Percentiles rank a stretch among this genome's conserved stretches.
These are phyloP conservation scores for Athelia sp. DNA, from an alignment of 1,284 basidiomycete genomes.

Conservation along the genomic window DNA sequence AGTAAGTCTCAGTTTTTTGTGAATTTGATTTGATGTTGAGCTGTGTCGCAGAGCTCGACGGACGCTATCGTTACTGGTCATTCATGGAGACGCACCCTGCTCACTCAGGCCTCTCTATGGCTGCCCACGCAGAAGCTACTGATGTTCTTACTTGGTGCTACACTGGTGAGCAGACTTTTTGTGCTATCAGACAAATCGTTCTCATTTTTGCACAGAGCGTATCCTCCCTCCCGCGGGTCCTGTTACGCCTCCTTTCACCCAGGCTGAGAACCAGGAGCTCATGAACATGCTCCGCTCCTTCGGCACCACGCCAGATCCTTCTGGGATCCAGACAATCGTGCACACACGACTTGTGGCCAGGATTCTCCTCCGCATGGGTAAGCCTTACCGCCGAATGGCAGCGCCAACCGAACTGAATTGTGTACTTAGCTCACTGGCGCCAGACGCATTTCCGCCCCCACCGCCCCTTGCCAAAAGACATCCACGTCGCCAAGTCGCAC, in stretches of 20 bases:
- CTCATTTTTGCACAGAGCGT: constrained; percentile 39
- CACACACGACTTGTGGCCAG: constrained; percentile 66
- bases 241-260: constrained; percentile 59
- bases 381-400: neutral
- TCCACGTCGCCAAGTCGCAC: constrained; percentile 22
- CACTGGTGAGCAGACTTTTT: constrained; percentile 44
- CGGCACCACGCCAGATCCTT: constrained; percentile 25
- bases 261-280: constrained; percentile 69
- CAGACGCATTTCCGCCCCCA: constrained; percentile 61
- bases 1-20: constrained; percentile 35
- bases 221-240: constrained; percentile 53
- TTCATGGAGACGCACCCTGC: constrained; percentile 73
- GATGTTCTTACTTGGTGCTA: constrained; percentile 73
- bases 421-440: constrained; percentile 61
- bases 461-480: constrained; percentile 54
- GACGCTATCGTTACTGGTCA: constrained; percentile 72
- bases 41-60: constrained; percentile 46
- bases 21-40: constrained; percentile 11
- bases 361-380: constrained; percentile 62
- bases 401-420: neutral
- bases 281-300: constrained; percentile 49
- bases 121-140: constrained; percentile 57
- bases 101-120: constrained; percentile 46
- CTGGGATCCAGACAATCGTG: constrained; percentile 37
- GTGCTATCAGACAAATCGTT: no score